These are phyloP conservation scores for Aspergillus sp. DNA, from an alignment of 2,329 filamentous ascomycete species.

Conservation along the genomic window DNA sequence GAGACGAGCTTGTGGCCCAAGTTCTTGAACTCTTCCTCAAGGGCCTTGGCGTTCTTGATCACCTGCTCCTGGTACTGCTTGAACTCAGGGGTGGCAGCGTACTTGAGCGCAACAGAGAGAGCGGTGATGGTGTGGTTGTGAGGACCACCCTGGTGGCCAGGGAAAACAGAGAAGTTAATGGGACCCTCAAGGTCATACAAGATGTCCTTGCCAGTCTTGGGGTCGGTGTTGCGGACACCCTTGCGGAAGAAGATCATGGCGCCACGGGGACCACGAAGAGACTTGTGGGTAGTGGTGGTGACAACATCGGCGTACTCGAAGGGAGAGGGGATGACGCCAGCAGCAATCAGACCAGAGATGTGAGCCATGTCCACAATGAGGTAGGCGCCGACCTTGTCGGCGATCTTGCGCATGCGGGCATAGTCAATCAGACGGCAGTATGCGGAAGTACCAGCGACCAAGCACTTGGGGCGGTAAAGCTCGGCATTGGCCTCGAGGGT, in stretches of 20 bases:
- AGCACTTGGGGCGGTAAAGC: slow-evolving; percentile 91
- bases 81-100: slow-evolving; percentile 87
- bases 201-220: slow-evolving; percentile 82
- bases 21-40: slow-evolving; percentile 71
- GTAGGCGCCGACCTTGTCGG: slow-evolving; percentile 89
- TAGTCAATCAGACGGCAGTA: slow-evolving; percentile 98
- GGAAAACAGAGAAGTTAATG: slow-evolving; percentile 97
- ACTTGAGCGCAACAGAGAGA: slow-evolving; percentile 88
- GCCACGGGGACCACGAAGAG: slow-evolving; percentile 86
- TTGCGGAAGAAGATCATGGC: slow-evolving; percentile 99
- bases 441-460: slow-evolving; percentile 90
- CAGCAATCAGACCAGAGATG: slow-evolving; percentile 90
- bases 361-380: slow-evolving; percentile 96
- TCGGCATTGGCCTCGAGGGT: slow-evolving; percentile 82
- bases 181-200: slow-evolving; percentile 87
- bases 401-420: slow-evolving; percentile 83
- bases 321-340: slow-evolving; percentile 84
- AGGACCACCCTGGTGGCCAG: slow-evolving; percentile 94
- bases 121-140: slow-evolving; percentile 99
- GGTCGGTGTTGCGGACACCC: slow-evolving; percentile 77
- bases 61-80: slow-evolving; percentile 89
- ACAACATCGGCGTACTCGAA: slow-evolving; percentile 91
- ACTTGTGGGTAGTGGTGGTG: slow-evolving; percentile 98
- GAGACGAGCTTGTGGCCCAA: slow-evolving; percentile 83
- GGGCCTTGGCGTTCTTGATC: slow-evolving; percentile 84